Percentiles rank a stretch among this genome's conserved stretches.
phyloP scores from a whole-genome alignment of 768 basidiomycete genomes.

The Pleurotus citrinopileatus region DNA sequence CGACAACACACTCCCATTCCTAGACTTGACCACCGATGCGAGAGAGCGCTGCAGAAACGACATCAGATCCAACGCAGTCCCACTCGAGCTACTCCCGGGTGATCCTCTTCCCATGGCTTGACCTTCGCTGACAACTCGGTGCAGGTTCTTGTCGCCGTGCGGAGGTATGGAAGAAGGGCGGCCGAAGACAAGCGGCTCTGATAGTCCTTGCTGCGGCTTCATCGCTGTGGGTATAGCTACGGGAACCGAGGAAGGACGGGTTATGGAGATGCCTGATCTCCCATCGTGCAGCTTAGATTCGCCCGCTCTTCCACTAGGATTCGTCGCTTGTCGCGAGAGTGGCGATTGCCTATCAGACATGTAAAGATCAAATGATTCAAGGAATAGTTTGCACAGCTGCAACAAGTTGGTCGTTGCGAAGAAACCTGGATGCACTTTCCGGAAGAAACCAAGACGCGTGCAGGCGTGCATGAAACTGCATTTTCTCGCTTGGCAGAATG shows the following conservation, averaged over 20 bases:
- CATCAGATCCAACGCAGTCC: conserved; percentile 56
- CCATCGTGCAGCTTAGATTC: no score
- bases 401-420: no score
- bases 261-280: not conserved
- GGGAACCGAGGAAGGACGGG: no score
- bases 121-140: conserved; percentile 3
- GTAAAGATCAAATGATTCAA: no score
- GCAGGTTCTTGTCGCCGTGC: not conserved
- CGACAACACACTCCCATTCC: conserved; percentile 79
- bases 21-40: conserved; percentile 76
- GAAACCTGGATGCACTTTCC: no score
- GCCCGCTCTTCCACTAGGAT: no score
- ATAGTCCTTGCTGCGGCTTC: not conserved
- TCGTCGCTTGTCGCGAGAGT: no score
- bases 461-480: no score
- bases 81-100: conserved; percentile 7
- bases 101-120: conserved; percentile 13
- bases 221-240: conserved; percentile 2
- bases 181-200: conserved; percentile 1
- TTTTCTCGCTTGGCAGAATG: no score
- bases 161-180: conserved; percentile 22
- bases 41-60: conserved; percentile 62
- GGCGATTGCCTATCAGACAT: no score
- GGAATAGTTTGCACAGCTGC: no score
- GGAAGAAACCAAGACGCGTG: no score